phyloP scores from a whole-genome alignment of 202 grass and related monocot genomes.

The Panicum hallii region DNA sequence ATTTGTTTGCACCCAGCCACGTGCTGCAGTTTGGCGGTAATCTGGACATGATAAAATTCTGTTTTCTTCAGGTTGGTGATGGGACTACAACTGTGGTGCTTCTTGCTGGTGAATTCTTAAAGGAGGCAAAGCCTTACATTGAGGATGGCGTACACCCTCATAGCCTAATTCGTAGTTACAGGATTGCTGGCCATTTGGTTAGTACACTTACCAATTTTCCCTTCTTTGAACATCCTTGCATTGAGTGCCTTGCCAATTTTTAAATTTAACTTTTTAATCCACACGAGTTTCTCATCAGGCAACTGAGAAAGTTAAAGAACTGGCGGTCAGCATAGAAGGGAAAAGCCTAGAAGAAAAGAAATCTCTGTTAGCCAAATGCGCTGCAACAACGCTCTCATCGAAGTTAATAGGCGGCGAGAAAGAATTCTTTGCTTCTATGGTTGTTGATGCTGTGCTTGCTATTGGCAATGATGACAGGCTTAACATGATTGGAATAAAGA shows the following conservation, averaged over 20 bases:
- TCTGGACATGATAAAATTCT: background rate
- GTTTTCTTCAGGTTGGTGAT: constrained; percentile 81
- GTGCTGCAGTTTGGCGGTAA: background rate
- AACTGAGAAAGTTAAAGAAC: constrained; percentile 77
- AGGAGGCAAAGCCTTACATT: constrained; percentile 90
- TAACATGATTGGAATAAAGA: constrained; percentile 93
- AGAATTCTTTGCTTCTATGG: constrained; percentile 89
- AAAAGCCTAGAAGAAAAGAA: constrained; percentile 97
- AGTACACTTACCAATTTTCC: background rate
- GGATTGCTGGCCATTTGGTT: constrained; percentile 74
- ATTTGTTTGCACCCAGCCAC: background rate
- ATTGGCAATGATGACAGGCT: constrained; percentile 89
- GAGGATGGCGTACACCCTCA: constrained; percentile 93
- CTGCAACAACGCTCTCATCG: constrained; percentile 82
- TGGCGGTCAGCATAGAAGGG: constrained; percentile 94
- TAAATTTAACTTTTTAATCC: background rate
- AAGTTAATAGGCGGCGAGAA: constrained; percentile 93
- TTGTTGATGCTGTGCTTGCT: constrained; percentile 87
- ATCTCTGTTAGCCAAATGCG: constrained; percentile 80
- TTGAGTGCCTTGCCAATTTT: background rate
- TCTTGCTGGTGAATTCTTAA: constrained; percentile 90
- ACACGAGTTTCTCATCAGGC: constrained; percentile 55
- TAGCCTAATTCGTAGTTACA: constrained; percentile 86
- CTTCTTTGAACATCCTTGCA: background rate
- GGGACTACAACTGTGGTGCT: constrained; percentile 95